Evolutionary conservation across 345 rosid species (phyloP).

Genomic region (Ailanthus altissimus): DNA sequence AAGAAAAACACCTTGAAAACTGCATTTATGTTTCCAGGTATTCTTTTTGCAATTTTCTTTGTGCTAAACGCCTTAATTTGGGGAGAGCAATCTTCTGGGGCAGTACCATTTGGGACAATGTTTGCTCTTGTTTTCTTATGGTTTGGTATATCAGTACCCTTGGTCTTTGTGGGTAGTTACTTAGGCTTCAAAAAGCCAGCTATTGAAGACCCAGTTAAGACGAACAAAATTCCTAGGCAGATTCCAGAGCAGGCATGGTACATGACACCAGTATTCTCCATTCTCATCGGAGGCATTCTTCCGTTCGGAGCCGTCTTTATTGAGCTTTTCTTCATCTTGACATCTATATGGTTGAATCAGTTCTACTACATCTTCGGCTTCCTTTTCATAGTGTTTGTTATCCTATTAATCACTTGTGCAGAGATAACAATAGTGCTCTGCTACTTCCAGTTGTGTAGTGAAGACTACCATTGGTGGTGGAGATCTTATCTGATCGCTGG

Average conservation of each 20-base stretch:
- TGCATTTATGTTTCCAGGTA: slow-evolving; percentile 92
- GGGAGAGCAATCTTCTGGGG: slow-evolving; percentile 97
- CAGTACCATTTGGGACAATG: slow-evolving; percentile 97
- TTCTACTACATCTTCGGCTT: slow-evolving; percentile 98
- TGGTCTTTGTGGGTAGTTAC: slow-evolving; percentile 93
- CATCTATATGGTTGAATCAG: slow-evolving; percentile 98
- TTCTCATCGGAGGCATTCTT: slow-evolving; percentile 92
- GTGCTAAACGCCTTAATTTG: slow-evolving; percentile 86
- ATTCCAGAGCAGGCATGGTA: slow-evolving; percentile 97
- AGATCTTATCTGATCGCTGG: slow-evolving; percentile 95
- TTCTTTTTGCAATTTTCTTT: slow-evolving; percentile 78
- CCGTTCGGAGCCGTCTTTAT: slow-evolving; percentile 97
- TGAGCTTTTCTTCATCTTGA: slow-evolving; percentile 95
- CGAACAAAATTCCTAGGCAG: slow-evolving; percentile 94
- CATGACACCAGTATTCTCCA: slow-evolving; percentile 90
- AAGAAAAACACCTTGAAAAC: slow-evolving; percentile 89
- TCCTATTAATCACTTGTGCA: slow-evolving; percentile 85
- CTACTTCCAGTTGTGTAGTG: slow-evolving; percentile 97
- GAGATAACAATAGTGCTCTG: slow-evolving; percentile 93
- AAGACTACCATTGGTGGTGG: slow-evolving; percentile 99
- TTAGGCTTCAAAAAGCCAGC: slow-evolving; percentile 93
- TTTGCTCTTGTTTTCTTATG: slow-evolving; percentile 92
- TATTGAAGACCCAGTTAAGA: slow-evolving; percentile 86
- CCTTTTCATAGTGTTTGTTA: slow-evolving; percentile 91
- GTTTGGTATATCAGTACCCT: slow-evolving; percentile 97